Percentiles rank a stretch among this genome's conserved stretches.
Conservation (phyloP, 208 protist genomes). For the Wallacemonas sp. region DNA sequence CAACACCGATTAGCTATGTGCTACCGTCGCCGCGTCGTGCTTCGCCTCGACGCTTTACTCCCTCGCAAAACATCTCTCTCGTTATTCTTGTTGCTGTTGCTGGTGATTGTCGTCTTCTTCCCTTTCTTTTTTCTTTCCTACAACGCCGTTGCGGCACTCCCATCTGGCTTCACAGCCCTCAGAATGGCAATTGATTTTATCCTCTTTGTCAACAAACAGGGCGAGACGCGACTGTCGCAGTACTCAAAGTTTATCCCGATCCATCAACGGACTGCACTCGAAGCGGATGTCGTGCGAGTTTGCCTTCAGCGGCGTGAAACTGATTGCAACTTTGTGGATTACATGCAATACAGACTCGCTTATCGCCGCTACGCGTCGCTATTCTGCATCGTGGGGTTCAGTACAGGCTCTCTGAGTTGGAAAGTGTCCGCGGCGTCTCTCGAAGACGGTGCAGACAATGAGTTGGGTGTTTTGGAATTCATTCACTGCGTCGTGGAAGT, state of each 20-base stretch:
- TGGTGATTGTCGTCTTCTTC: too few relatives aligned
- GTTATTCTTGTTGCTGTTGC: too few relatives aligned
- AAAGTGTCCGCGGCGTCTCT: background rate
- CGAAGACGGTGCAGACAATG: slow-evolving; percentile 86
- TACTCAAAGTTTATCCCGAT: slow-evolving; percentile 83
- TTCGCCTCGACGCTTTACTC: too few relatives aligned
- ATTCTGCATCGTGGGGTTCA: slow-evolving; percentile 94
- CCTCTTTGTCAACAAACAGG: slow-evolving; percentile 97
- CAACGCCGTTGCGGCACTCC: too few relatives aligned
- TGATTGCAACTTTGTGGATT: slow-evolving; percentile 96
- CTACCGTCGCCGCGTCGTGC: too few relatives aligned
- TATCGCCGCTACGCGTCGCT: slow-evolving; percentile 95
- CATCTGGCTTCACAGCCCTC: too few relatives aligned
- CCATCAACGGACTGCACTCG: slow-evolving; percentile 74
- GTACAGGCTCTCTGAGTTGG: slow-evolving; percentile 46
- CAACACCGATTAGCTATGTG: too few relatives aligned
- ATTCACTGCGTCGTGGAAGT: slow-evolving; percentile 76
- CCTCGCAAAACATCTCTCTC: too few relatives aligned
- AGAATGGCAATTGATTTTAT: slow-evolving; percentile 95
- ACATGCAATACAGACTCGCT: slow-evolving; percentile 93
- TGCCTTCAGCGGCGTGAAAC: slow-evolving; percentile 86
- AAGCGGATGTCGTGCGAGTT: slow-evolving; percentile 94
- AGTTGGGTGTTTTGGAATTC: slow-evolving; percentile 94
- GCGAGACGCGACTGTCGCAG: slow-evolving; percentile 94
- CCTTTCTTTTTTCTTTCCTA: too few relatives aligned